Evolutionary conservation across 2,329 filamentous ascomycete genomes (phyloP), one percentile per base, ranked within the genome.

Genomic region (Fusarium staphyleae): DNA sequence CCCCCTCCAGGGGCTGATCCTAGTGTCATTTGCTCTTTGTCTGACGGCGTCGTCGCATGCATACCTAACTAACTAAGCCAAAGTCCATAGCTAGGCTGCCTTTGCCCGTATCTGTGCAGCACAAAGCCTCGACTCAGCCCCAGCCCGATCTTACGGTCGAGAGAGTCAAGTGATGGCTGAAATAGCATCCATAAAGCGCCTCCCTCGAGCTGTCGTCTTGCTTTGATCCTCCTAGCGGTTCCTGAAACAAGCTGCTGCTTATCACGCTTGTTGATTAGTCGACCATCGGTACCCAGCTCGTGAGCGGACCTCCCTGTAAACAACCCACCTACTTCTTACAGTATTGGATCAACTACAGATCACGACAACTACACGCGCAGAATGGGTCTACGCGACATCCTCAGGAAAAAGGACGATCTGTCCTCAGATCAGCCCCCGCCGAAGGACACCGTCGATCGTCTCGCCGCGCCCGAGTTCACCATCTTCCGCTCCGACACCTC

Each of bases 401-500:
- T 85, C 44, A 80, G 76, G 71, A 84, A 82, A 69, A 83, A 82
- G 70, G 76, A 82, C 53, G 73, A 73, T 57, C 65, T 78, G 44
- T 73, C 75, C 13, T 68, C 72, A 18, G 66, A 64, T 35, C 64
- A 71, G 29, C 54, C 70, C n/a, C 65, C 69, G 55, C 71, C 75
- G 55, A 66, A 73, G 56, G 71, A 74, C 55, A 72, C 75, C 15
- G 66, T 74, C 45, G 64, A 71, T 36, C 71, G 66, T 48, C 70
- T 77, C 33, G 69, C 56, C 51, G 71, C 79, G 2, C 87, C 88
- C 51, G 86, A 90, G 64, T 91, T 97, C 77, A 91, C 82, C 59
- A 91, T 97, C 76, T 82, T 95, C 68, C 88, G 92, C 57, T 88
- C 90, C 61, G 93, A 96, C 69, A 96, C 93, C 1, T 76, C 86